Evolutionary conservation across 306 rosid species (phyloP).

Genomic region (Cucurbita pepo): DNA sequence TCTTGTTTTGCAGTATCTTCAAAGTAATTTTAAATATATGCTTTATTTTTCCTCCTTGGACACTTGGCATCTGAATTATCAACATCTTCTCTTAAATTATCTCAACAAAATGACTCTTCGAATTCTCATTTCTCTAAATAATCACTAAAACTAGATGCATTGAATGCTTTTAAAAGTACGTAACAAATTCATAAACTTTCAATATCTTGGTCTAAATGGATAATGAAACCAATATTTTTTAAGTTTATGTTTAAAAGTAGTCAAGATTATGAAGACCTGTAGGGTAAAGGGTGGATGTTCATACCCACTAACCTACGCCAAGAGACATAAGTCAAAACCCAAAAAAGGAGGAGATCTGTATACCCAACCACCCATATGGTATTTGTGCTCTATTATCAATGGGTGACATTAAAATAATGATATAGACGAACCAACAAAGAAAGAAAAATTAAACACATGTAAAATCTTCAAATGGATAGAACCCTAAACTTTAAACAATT

Average conservation of each 20-base stretch:
- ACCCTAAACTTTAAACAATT: too few relatives aligned
- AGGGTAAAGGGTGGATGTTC: constrained; percentile 15
- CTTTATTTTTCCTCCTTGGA: background rate
- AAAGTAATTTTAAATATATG: background rate
- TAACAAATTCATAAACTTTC: too few relatives aligned
- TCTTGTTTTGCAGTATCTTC: background rate
- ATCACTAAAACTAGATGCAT: background rate
- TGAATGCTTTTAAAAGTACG: background rate
- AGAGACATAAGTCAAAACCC: constrained; percentile 36
- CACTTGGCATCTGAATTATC: background rate
- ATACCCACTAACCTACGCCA: constrained; percentile 15
- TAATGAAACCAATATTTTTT: background rate
- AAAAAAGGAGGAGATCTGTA: constrained; percentile 9
- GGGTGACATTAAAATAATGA: background rate
- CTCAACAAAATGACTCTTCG: background rate
- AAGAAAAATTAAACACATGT: background rate
- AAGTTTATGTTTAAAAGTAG: background rate
- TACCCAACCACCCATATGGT: background rate
- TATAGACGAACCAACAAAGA: background rate
- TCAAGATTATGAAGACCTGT: constrained; percentile 1
- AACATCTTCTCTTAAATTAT: background rate
- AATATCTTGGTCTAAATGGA: background rate
- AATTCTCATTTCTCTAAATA: background rate
- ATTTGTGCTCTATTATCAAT: background rate
- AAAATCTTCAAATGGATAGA: too few relatives aligned